These are phyloP conservation scores for Lithospermum erythrorhizon DNA, from an alignment of 257 asterid genomes.

Conservation along the genomic window DNA sequence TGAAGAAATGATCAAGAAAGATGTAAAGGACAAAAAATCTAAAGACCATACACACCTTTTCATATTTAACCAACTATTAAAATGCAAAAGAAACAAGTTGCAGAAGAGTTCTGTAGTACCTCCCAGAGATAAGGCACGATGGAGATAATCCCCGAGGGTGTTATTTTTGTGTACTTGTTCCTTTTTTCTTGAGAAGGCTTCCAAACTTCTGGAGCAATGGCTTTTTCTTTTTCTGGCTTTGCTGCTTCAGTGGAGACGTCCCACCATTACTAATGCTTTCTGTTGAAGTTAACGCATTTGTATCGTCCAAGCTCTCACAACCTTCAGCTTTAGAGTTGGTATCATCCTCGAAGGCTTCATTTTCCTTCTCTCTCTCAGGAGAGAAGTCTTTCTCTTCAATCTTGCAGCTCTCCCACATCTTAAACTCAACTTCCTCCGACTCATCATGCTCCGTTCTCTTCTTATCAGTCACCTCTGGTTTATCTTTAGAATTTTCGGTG, in stretches of 20 bases:
- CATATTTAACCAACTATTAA: background rate
- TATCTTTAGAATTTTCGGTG: conserved; percentile 27
- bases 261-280: background rate
- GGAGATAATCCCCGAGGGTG: background rate
- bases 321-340: background rate
- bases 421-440: conserved; percentile 45
- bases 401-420: conserved; percentile 90
- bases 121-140: background rate
- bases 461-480: conserved; percentile 18
- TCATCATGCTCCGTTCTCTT: conserved; percentile 33
- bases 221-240: background rate
- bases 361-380: conserved; percentile 32
- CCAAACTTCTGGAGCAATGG: background rate
- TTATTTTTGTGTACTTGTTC: background rate
- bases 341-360: background rate
- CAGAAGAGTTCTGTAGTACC: background rate
- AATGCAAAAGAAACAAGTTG: too few relatives aligned
- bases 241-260: background rate
- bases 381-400: conserved; percentile 71
- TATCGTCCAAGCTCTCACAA: background rate
- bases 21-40: background rate
- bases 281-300: background rate
- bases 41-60: background rate
- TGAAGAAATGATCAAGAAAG: background rate
- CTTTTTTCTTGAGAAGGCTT: background rate